phyloP scores from a whole-genome alignment of 2,329 filamentous ascomycete species.

The Ophiostoma angusticollis region DNA sequence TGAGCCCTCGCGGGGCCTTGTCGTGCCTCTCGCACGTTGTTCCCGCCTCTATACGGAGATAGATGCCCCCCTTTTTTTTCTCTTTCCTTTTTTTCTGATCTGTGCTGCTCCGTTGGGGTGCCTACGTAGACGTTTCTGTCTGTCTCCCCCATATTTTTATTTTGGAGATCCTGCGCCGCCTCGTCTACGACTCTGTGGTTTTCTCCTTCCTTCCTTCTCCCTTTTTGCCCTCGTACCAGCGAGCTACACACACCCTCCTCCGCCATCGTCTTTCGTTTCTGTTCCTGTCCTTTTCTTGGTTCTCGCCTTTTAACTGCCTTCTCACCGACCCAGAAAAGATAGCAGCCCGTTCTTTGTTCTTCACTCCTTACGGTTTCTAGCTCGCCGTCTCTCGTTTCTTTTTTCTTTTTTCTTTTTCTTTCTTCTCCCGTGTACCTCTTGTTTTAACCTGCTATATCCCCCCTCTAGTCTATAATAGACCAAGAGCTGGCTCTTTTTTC shows the following conservation, averaged over 20 bases:
- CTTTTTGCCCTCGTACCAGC: constrained; percentile 33
- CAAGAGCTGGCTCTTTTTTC: constrained; percentile 42
- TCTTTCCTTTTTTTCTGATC: not conserved
- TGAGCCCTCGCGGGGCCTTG: constrained; percentile 16
- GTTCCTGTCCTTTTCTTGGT: not conserved
- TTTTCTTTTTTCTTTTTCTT: constrained; percentile 23
- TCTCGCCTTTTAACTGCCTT: constrained; percentile 7
- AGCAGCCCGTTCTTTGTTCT: not conserved
- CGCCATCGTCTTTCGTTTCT: not conserved
- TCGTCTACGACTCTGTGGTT: constrained; percentile 24
- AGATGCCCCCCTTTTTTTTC: constrained; percentile 15
- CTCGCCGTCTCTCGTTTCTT: constrained; percentile 37
- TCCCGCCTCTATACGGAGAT: constrained; percentile 9
- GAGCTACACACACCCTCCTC: not conserved
- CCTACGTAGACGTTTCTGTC: constrained; percentile 16
- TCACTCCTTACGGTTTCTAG: not conserved
- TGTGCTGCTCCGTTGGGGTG: not conserved
- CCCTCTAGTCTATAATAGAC: constrained; percentile 31
- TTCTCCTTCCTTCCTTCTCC: constrained; percentile 24
- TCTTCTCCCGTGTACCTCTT: not conserved
- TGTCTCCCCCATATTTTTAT: constrained; percentile 35
- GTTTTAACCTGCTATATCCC: constrained; percentile 23
- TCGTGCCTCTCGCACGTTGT: not conserved
- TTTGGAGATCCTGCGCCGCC: constrained; percentile 36
- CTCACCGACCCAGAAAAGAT: constrained; percentile 14